phyloP scores from a whole-genome alignment of 495 filamentous ascomycete species.

The Lentithecium fluviatile region DNA sequence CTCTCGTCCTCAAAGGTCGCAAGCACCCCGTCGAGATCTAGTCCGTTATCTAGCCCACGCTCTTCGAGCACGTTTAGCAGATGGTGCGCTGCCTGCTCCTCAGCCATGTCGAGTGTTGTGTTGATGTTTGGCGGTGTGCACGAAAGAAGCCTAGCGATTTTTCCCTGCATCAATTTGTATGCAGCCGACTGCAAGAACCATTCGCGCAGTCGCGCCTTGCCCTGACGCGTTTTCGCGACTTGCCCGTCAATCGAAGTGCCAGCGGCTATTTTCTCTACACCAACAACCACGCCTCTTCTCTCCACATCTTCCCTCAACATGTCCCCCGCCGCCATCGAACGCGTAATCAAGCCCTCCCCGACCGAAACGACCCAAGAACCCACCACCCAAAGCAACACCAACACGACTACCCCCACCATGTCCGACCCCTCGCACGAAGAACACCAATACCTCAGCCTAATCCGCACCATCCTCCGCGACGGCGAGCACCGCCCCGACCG shows the following conservation, averaged over 20 bases:
- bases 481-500: constrained; percentile 82
- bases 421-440: constrained; percentile 40
- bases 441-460: constrained; percentile 48
- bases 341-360: constrained; percentile 11
- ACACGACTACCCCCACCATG: background rate
- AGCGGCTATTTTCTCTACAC: background rate
- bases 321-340: constrained; percentile 19
- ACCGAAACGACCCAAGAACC: background rate
- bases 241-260: background rate
- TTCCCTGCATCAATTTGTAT: background rate
- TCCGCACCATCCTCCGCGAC: constrained; percentile 68
- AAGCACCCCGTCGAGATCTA: constrained; percentile 39
- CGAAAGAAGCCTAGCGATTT: background rate
- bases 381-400: background rate
- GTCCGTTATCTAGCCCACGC: constrained; percentile 27
- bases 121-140: constrained; percentile 13
- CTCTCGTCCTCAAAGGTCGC: constrained; percentile 37
- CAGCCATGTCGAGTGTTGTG: constrained; percentile 13
- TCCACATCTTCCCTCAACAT: constrained; percentile 7
- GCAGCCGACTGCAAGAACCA: constrained; percentile 2
- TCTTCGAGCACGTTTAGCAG: constrained; percentile 41
- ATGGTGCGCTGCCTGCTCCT: constrained; percentile 33
- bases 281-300: background rate
- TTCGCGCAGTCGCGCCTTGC: background rate
- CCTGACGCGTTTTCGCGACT: constrained; percentile 18